Conservation (phyloP, 164 flowering plant genomes). For the Magnolia changhungtana region DNA sequence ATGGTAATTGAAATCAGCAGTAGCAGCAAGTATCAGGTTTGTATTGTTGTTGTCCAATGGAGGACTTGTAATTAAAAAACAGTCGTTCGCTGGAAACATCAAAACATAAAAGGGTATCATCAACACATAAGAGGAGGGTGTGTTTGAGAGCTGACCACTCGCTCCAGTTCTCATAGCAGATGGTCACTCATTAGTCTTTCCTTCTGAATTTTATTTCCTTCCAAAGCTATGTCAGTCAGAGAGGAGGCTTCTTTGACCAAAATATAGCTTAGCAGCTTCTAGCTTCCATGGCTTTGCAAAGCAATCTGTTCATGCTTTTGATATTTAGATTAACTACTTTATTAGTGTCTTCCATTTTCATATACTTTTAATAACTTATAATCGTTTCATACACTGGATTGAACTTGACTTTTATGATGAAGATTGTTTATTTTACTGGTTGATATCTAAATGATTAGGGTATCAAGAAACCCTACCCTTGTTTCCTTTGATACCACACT, state of each 20-base stretch:
- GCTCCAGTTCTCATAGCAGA: too few species aligned
- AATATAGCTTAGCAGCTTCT: not conserved
- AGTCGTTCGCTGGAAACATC: not conserved
- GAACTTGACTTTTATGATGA: not conserved
- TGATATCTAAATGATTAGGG: not conserved
- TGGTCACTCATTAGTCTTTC: too few species aligned
- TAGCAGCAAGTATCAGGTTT: not conserved
- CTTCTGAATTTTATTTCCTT: not conserved
- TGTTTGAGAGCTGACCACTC: not conserved
- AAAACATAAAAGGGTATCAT: not conserved
- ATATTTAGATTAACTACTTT: too few species aligned
- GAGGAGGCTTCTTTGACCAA: not conserved
- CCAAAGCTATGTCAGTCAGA: not conserved
- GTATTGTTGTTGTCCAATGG: too few species aligned
- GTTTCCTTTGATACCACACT: not conserved
- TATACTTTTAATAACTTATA: not conserved
- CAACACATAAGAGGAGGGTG: not conserved
- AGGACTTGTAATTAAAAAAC: not conserved
- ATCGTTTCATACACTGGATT: constrained; percentile 3
- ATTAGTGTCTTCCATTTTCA: too few species aligned
- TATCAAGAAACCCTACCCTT: not conserved
- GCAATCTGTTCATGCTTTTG: too few species aligned
- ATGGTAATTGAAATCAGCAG: not conserved
- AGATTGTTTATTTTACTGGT: not conserved
- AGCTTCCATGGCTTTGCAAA: not conserved